Evolutionary conservation across 768 basidiomycete species (phyloP), one percentile per base, ranked within the genome.

Genomic region (Tulasnella sp.): DNA sequence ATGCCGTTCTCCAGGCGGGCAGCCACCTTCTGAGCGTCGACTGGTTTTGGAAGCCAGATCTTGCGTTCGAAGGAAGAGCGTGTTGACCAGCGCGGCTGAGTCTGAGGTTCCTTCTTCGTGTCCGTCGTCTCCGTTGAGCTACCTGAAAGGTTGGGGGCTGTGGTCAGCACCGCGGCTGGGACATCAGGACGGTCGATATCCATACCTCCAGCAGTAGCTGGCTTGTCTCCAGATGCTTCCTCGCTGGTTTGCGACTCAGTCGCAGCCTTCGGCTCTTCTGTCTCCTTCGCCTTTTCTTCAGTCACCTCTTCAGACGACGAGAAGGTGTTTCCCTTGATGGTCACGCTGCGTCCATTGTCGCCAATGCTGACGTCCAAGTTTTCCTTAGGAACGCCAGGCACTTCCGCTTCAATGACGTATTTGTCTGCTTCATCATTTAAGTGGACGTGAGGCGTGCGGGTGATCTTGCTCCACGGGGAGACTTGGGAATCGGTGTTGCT

Each of bases 1-100:
- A 82, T 80, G 24, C 82, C 82, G 77, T 81, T 44, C 31, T 81
- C 80, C 9, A 82, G 60, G 28, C 78, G 81, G 20, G 82, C 82
- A 14, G 46, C 31, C 46, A 79, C 77, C 69, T 69, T 75, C 31
- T 24, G 14, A 37, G 37, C 77, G 58, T 82, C 81, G 48, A 82
- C 77, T 34, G 75, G 69, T n/a, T 72, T 48, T 3, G 80, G 81
- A 22, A 82, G 80, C 64, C 81, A 78, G 40, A 82, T 46, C 60
- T 77, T 82, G 20, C 82, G 76, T n/a, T 64, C 34, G 77, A 82
- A 82, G 6, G 28, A 46, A 50, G 42, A 46, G 34, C 22, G 28
- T 1, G 41, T 31, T 28, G 40, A 31, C 28, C 75, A 31, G 42
- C 42, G 75, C 7, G 75, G 42, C 46, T 46, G 75, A 16, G 75